A percentile compares a stretch with the other conserved stretches of the same genome.
Evolutionary conservation across 2,329 filamentous ascomycete genomes (phyloP).

Genomic region (Trichoderma endophyticum): DNA sequence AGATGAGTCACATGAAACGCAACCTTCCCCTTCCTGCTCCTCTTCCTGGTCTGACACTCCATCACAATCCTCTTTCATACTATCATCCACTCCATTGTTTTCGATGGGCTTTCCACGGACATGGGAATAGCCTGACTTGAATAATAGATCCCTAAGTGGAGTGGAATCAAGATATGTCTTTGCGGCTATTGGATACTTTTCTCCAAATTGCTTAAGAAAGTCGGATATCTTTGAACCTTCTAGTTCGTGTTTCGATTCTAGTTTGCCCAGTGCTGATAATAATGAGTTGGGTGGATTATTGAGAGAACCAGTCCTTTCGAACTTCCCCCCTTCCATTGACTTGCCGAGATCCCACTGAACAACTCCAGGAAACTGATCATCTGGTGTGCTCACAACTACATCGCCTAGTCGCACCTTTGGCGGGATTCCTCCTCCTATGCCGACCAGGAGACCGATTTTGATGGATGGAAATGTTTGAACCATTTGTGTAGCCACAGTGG

Average conservation of each 20-base stretch:
- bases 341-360: background rate
- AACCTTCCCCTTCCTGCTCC: background rate
- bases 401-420: background rate
- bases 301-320: background rate
- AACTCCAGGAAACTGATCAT: background rate
- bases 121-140: background rate
- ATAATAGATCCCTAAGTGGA: background rate
- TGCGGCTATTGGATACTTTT: background rate
- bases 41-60: too few relatives aligned
- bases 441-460: background rate
- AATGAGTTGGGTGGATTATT: background rate
- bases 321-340: too few relatives aligned
- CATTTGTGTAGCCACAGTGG: background rate
- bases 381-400: background rate
- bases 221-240: background rate
- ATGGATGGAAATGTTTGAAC: background rate
- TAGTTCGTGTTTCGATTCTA: background rate
- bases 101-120: rapidly evolving
- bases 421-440: background rate
- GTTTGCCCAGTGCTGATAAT: background rate
- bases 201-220: background rate
- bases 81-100: background rate
- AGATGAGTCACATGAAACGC: background rate
- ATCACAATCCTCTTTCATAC: too few relatives aligned
- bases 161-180: background rate